Evolutionary conservation across 2,329 filamentous ascomycete species (phyloP), one percentile per base, ranked within the genome.

Genomic region (Pseudogymnoascus sp.): DNA sequence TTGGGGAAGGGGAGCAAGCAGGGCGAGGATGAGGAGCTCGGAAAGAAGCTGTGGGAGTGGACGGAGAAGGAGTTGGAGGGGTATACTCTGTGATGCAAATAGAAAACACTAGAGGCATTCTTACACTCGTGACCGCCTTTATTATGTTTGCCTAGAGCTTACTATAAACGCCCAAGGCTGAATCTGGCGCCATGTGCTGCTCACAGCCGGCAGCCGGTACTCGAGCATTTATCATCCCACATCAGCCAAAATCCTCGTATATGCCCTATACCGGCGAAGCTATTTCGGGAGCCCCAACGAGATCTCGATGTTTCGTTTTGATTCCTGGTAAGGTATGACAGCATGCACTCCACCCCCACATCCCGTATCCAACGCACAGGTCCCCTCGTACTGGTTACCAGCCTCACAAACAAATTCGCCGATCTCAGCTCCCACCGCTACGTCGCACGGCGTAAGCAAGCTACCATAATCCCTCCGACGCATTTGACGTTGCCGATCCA

Each of bases 1-100:
- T 65, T 70, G 63, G 67, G 66, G 3, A 61, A 61, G 8, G 71
- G 68, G 4, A 66, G 65, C 25, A 55, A 58, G 42, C 60, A 64
- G 42, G 64, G 67, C 15, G 67, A 65, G 58, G 69, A 72, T 62
- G 67, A 71, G 39, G 64, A 70, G 3, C 60, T 77, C 60, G 73
- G 69, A 1, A 70, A 67, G 59, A 66, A 70, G 68, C 58, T 78
- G 63, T 78, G 75, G 75, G 66, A 72, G 21, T 78, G 75, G 74
- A 77, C 75, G 7, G 67, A 72, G 36, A 64, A 65, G 27, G 68
- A 67, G 52, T 60, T 69, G 40, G 52, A 65, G 15, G 42, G 39
- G 2, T 66, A 63, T 37, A 59, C 33, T 2, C 25, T 59, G 58
- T 39, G 25, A 40, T 59, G 58, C 29, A 55, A 55, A 59, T 59